Evolutionary conservation across 2,329 filamentous ascomycete species (phyloP), one percentile per base, ranked within the genome.

Genomic region (Leptographium wingfieldii): DNA sequence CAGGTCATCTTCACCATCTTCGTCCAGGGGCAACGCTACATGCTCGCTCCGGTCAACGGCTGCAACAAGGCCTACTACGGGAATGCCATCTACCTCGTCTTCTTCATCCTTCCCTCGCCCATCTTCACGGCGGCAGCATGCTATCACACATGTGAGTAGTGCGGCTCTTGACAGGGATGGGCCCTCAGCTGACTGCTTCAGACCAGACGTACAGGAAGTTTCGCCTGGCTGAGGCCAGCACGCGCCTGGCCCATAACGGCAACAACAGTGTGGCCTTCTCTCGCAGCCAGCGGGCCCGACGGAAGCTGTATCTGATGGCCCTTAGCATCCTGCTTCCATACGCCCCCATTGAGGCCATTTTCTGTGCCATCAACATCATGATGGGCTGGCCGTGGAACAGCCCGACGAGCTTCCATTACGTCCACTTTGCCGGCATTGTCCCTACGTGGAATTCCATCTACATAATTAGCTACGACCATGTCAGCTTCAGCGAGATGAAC

Each of bases 221-320:
- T 66, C 74, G 76, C 29, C 64, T 75, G 35, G 70, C 83, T 2
- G 70, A 76, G 4, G 74, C 70, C 56, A 65, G 68, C 33, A 79
- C 75, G 7, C 67, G 69, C 4, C 68, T 71, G 0, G 73, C 73
- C 3, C 66, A 81, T 25, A 63, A 60, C 5, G 65, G 67, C 5
- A 68, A 53, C 59, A 78, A 74, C 68, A 74, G 69, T 38, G 63
- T 70, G 5, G 74, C 74, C 10, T 69, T 69, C 5, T 64, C 72
- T 16, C 74, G 80, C 6, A 75, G 74, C 49, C 73, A 76, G 53
- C 75, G 79, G 2, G 75, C 79, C 10, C 74, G 74, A 52, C 73
- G 76, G 55, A 77, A 80, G 51, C 75, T 84, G 52, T 84, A 82
- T 68, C 71, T 79, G 63, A 80, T 83, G 76, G 74, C 77, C 16